Base-by-base conservation (phyloP, 192 early-diverging fungal species). In the Backusella mclennaniae region DNA sequence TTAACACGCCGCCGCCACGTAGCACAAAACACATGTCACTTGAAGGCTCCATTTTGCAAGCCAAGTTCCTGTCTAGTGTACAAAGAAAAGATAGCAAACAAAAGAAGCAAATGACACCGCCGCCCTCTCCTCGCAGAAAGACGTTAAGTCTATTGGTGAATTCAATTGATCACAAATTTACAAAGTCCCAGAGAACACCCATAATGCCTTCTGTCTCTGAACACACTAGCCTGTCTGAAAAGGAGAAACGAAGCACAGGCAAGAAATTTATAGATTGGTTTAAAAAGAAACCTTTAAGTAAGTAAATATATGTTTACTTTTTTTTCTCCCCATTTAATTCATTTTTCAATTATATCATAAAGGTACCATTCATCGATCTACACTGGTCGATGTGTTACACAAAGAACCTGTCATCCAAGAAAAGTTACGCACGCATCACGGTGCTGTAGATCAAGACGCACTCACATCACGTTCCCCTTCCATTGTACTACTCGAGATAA, bases 231-330 rank as follows among this genome's bases (percentile, higher is more conserved):
- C 26, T 46, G 4, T 29, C 36, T 5, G 71, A 73, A 31, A 78
- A 75, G 35, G 80, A 81, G 4, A 74, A 72, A n/a, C 73, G 77
- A 29, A 84, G 85, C 56, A 77, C 91, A 0, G 92, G 89, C 2
- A 89, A 89, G 71, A 91, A 89, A 36, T 85, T 94, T 19, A 92
- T 91, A 82, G 90, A 89, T 71, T 94, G 93, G 93, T 87, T 94
- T 39, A 87, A 90, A 66, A 86, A 91, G 79, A 88, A 87, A 42
- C 86, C 86, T 15, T 56, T 84, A 35, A 84, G 88, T 87, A 86
- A 74, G 81, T 23, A 35, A 36, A 5, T 36, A 63, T 4, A 71
- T n/a, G 26, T 6, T 26, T 11, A 29, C 29, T 5, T 26, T 29
- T 26, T 63, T 29, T 63, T 29, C 3, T 11, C 1, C 36, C 2